phyloP scores from a whole-genome alignment of 1,284 basidiomycete genomes.

The Trametes sp. region DNA sequence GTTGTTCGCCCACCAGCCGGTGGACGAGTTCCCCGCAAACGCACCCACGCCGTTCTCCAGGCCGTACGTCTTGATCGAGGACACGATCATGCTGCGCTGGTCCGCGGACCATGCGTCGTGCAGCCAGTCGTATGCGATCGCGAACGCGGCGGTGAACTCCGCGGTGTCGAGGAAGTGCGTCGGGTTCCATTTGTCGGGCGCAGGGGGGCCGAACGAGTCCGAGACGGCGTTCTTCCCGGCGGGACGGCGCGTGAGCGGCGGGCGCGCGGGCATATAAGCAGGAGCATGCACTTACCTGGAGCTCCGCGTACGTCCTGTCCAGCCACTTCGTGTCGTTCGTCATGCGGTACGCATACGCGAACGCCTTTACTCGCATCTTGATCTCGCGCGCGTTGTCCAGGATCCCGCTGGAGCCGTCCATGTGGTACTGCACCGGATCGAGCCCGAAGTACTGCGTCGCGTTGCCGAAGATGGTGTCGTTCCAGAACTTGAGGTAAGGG shows the following conservation, averaged over 20 bases:
- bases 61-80: slow-evolving; percentile 83
- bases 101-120: slow-evolving; percentile 84
- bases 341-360: slow-evolving; percentile 91
- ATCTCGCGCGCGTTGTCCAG: slow-evolving; percentile 91
- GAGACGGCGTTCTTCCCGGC: slow-evolving; percentile 66
- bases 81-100: slow-evolving; percentile 77
- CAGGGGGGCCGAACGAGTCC: slow-evolving; percentile 66
- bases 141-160: slow-evolving; percentile 89
- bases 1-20: slow-evolving; percentile 68
- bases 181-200: slow-evolving; percentile 80
- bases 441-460: slow-evolving; percentile 74
- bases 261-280: slow-evolving; percentile 2
- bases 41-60: slow-evolving; percentile 68
- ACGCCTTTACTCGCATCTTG: slow-evolving; percentile 93
- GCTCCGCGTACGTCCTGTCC: slow-evolving; percentile 85
- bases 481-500: slow-evolving; percentile 91
- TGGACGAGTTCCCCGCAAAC: slow-evolving; percentile 49
- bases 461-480: slow-evolving; percentile 90
- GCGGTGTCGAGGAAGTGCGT: slow-evolving; percentile 94
- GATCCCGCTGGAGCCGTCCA: slow-evolving; percentile 90
- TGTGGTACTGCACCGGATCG: slow-evolving; percentile 71
- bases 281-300: slow-evolving; percentile 65
- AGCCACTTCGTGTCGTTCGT: slow-evolving; percentile 90
- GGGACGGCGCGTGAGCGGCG: slow-evolving; percentile 9
- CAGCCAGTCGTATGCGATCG: slow-evolving; percentile 96